phyloP scores from a whole-genome alignment of 208 protist genomes.

The Leishmania gerbilli region DNA sequence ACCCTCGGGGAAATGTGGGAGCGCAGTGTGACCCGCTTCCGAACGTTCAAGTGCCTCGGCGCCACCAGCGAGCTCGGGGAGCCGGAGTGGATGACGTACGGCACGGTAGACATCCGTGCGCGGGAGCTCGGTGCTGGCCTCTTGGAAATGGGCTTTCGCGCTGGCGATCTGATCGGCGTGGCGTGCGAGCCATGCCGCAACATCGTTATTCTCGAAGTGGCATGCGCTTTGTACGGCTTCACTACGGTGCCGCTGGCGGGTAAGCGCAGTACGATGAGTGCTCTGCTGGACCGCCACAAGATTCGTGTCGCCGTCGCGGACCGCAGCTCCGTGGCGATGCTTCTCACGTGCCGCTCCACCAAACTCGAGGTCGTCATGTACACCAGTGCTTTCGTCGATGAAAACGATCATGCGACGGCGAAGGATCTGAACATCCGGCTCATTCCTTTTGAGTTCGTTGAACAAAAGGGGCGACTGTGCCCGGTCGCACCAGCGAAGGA shows the following conservation, averaged over 20 bases:
- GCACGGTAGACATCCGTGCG: conserved; percentile 58
- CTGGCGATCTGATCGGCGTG: conserved; percentile 82
- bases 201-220: conserved; percentile 68
- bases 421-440: conserved; percentile 85
- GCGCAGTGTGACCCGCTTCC: conserved; percentile 54
- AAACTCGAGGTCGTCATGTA: conserved; percentile 76
- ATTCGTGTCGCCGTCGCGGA: conserved; percentile 72
- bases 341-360: conserved; percentile 81
- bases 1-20: conserved; percentile 74
- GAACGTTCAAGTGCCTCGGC: conserved; percentile 65
- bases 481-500: conserved; percentile 23
- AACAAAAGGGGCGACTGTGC: conserved; percentile 54
- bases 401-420: conserved; percentile 56
- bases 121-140: conserved; percentile 78
- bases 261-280: conserved; percentile 50
- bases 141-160: conserved; percentile 46
- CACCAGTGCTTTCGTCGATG: conserved; percentile 57
- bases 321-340: conserved; percentile 54
- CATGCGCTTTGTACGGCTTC: conserved; percentile 72
- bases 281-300: conserved; percentile 74
- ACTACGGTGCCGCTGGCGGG: conserved; percentile 72
- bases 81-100: conserved; percentile 77
- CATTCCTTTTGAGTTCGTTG: conserved; percentile 63
- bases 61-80: conserved; percentile 46
- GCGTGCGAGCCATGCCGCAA: conserved; percentile 65